Base-by-base conservation (phyloP, 2,329 filamentous ascomycete species). In the Penicillium sclerotiorum region DNA sequence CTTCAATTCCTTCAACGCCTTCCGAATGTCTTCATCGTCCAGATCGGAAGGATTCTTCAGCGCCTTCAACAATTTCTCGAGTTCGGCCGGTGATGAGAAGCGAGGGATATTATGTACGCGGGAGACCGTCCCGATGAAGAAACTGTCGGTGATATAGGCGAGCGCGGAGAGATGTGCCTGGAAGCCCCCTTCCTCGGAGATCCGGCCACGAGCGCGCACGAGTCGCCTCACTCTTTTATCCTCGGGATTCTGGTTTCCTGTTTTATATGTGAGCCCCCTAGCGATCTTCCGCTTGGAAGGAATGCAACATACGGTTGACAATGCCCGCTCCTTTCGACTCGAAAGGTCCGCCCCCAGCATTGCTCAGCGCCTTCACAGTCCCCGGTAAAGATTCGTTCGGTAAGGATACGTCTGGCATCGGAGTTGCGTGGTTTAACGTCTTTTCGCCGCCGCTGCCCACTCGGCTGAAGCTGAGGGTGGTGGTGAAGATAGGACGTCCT, bases 401-500 rank as follows among this genome's bases (percentile, higher is more conserved):
- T 22, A 73, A 67, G 38, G 77, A 61, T 47, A 80, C 74, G 22
- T 75, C 63, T 5, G 88, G 86, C 65, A 88, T 77, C 13, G 78
- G 73, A 23, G 78, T 78, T 3, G 84, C 82, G 74, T 96, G 91
- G 48, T 83, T 71, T 4, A 94, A 79, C 35, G 67, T 73, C 58
- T 79, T 71, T 61, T 78, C 74, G 2, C 81, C 80, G 5, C 70
- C 70, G 49, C 71, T 66, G 70, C 74, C 68, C 66, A 87, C 84
- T 15, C 83, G 80, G 65, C 88, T 87, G 69, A 99, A 97, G 56
- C 88, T 94, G 73, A 95, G 84, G 5, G 93, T 99, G 1, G 90
- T 94, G 15, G 93, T 97, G 75, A 97, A 97, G 73, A 99, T 97
- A 65, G 88, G 89, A 52, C 85, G 84, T 8, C 92, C 94, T 33